Percentiles rank a stretch among this genome's conserved stretches.
These are phyloP conservation scores for Globisporangium abappressorium DNA, from an alignment of 352 stramenopile species.

Conservation along the genomic window DNA sequence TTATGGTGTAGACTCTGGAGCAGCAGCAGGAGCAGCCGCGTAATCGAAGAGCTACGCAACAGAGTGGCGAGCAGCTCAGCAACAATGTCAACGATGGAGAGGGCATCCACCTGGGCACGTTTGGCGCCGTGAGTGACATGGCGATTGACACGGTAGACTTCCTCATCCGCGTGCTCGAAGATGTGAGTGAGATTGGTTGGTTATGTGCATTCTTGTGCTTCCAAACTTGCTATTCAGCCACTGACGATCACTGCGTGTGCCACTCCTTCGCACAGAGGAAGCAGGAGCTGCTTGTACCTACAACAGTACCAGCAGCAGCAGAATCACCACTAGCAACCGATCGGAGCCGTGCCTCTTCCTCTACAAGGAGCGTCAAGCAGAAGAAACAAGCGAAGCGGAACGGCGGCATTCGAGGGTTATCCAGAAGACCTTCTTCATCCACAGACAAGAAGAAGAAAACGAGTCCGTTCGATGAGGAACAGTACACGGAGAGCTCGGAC, in stretches of 20 bases:
- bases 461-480: slow-evolving; percentile 5
- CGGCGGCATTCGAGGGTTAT: neutral
- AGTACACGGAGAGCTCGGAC: slow-evolving; percentile 14
- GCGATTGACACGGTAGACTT: slow-evolving; percentile 64
- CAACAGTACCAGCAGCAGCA: neutral
- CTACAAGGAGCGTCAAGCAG: neutral
- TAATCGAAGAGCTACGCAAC: neutral
- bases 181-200: slow-evolving; percentile 28
- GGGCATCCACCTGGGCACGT: slow-evolving; percentile 33
- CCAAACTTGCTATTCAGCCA: neutral
- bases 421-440: neutral
- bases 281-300: slow-evolving; percentile 31
- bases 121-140: slow-evolving; percentile 50
- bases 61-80: neutral
- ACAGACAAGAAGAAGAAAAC: neutral
- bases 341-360: neutral
- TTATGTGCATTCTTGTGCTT: neutral
- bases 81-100: neutral
- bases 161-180: slow-evolving; percentile 60
- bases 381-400: neutral
- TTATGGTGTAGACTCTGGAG: neutral
- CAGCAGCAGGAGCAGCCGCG: neutral
- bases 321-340: neutral
- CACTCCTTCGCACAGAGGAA: slow-evolving; percentile 25
- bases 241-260: neutral